A percentile compares a stretch with the other conserved stretches of the same genome.
These are phyloP conservation scores for Athelia psychrophila DNA, from an alignment of 1,284 basidiomycete species.

Conservation along the genomic window DNA sequence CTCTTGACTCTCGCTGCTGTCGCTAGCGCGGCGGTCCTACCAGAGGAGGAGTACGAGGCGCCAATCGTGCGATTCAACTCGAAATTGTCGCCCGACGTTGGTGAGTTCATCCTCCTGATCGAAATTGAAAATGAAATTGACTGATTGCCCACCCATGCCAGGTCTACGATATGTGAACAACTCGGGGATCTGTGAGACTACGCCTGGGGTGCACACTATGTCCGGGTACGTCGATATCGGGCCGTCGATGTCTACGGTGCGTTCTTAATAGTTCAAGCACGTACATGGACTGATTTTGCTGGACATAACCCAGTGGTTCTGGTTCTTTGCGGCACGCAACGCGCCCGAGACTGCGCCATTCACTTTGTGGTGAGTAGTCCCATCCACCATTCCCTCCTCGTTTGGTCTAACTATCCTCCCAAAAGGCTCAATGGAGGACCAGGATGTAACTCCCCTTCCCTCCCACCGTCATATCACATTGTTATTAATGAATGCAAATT, in stretches of 20 bases:
- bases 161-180: slow-evolving; percentile 52
- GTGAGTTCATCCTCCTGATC: too few species aligned
- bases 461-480: too few species aligned
- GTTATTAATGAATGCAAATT: too few species aligned
- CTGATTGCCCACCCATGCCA: too few species aligned
- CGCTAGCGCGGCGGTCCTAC: too few species aligned
- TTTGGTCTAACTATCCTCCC: slow-evolving; percentile 2
- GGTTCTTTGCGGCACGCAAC: slow-evolving; percentile 67
- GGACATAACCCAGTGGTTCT: slow-evolving; percentile 52
- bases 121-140: too few species aligned
- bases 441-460: slow-evolving; percentile 55
- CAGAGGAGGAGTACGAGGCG: too few species aligned
- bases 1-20: too few species aligned
- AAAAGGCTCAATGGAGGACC: slow-evolving; percentile 56
- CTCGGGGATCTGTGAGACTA: slow-evolving; percentile 73
- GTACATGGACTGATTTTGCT: slow-evolving; percentile 5
- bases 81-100: too few species aligned
- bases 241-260: slow-evolving; percentile 58
- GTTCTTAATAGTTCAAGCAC: slow-evolving; percentile 13
- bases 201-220: slow-evolving; percentile 61
- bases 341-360: slow-evolving; percentile 60
- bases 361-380: slow-evolving; percentile 47
- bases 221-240: slow-evolving; percentile 67
- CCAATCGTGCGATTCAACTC: too few species aligned
- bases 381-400: slow-evolving; percentile 9